Conservation (phyloP, 805 yeast genomes). For the Saccharomycopsis selenospora region DNA sequence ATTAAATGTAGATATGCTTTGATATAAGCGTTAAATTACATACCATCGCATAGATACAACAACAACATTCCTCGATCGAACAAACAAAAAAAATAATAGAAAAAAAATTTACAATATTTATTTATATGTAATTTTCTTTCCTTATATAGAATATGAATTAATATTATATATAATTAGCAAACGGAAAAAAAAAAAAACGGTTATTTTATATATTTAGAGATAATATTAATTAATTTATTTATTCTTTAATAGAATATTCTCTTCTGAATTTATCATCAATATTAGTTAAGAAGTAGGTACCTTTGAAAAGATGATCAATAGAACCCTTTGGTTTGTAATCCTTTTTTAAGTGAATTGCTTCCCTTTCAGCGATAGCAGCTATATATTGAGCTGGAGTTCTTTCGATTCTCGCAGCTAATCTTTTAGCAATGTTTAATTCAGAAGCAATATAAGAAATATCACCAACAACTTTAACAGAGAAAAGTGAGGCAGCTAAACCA, state of each 20-base stretch:
- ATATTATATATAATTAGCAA: too few species aligned
- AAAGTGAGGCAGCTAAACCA: constrained; percentile 89
- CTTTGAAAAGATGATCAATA: constrained; percentile 60
- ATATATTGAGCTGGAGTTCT: constrained; percentile 78
- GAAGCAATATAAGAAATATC: constrained; percentile 65
- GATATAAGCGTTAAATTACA: too few species aligned
- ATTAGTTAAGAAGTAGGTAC: constrained; percentile 76
- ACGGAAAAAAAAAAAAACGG: too few species aligned
- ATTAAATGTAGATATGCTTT: too few species aligned
- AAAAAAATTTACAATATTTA: too few species aligned
- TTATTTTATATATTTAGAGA: too few species aligned
- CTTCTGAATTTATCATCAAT: constrained; percentile 89
- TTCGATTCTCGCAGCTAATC: constrained; percentile 56
- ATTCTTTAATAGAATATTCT: constrained; percentile 62
- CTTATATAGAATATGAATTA: too few species aligned
- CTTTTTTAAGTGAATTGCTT: constrained; percentile 79
- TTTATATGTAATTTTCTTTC: too few species aligned
- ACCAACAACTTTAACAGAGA: constrained; percentile 71
- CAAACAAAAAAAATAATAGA: too few species aligned
- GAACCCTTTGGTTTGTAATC: constrained; percentile 73
- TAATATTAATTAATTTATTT: too few species aligned
- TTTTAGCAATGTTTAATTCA: constrained; percentile 58
- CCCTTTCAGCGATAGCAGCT: constrained; percentile 76
- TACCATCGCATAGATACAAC: too few species aligned
- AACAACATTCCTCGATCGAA: too few species aligned